phyloP scores from a whole-genome alignment of 768 basidiomycete species.

The Russula olivacea region DNA sequence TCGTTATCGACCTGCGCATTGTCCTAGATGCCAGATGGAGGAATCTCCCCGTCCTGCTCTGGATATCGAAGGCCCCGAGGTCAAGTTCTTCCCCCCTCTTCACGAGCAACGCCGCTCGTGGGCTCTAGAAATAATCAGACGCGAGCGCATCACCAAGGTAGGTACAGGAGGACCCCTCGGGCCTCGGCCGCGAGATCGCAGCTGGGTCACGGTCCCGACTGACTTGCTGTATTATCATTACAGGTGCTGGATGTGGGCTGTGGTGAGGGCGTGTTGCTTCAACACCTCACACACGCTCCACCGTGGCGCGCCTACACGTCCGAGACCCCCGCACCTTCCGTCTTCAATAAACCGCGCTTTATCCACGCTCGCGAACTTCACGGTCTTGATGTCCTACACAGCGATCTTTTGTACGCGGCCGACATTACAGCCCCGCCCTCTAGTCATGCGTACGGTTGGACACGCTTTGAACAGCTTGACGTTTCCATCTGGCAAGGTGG shows the following conservation, averaged over 20 bases:
- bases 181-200: background rate
- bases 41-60: background rate
- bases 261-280: constrained; percentile 71
- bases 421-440: constrained; percentile 44
- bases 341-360: constrained; percentile 32
- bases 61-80: constrained; percentile 24
- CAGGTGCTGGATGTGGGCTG: constrained; percentile 83
- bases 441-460: constrained; percentile 19
- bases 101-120: constrained; percentile 64
- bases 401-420: constrained; percentile 50
- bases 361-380: constrained; percentile 53
- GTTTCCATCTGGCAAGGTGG: constrained; percentile 72
- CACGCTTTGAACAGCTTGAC: constrained; percentile 64
- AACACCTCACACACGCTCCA: constrained; percentile 65
- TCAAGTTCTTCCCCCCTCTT: constrained; percentile 64
- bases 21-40: background rate
- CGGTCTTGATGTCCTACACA: constrained; percentile 60
- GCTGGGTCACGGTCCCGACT: background rate
- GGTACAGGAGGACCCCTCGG: no score
- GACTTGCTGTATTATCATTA: background rate
- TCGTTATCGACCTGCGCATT: background rate
- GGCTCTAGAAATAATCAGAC: constrained; percentile 58
- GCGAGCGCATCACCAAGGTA: constrained; percentile 51
- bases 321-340: constrained; percentile 28
- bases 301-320: constrained; percentile 49